Conservation (phyloP, 163 green algal species). For the Scenedesmus sp. region DNA sequence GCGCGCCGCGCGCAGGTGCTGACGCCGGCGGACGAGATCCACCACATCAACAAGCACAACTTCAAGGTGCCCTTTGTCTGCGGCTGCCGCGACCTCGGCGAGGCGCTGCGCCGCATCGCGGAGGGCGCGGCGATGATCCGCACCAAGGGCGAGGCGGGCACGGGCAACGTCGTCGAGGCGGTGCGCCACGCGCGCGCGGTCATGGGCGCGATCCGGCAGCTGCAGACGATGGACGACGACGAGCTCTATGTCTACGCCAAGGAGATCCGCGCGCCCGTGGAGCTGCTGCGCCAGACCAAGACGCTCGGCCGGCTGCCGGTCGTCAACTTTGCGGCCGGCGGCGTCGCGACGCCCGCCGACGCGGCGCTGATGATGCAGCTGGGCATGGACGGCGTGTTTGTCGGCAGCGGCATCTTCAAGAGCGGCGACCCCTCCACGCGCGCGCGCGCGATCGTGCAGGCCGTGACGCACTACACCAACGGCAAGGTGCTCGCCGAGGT, state of each 20-base stretch:
- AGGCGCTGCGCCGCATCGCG: conserved; percentile 96
- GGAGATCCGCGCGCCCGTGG: conserved; percentile 95
- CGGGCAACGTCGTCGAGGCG: conserved; percentile 98
- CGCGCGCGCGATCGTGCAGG: conserved; percentile 97
- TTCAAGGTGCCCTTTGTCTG: conserved; percentile 99
- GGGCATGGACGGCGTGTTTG: conserved; percentile 99
- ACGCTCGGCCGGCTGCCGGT: conserved; percentile 95
- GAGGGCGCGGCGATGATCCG: conserved; percentile 99
- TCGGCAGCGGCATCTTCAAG: conserved; percentile 99
- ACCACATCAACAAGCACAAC: conserved; percentile 99
- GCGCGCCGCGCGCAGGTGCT: conserved; percentile 83
- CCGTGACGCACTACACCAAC: conserved; percentile 97
- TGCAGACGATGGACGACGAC: conserved; percentile 99
- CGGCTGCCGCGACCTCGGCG: conserved; percentile 99
- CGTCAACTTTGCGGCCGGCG: conserved; percentile 99
- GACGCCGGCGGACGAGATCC: conserved; percentile 97
- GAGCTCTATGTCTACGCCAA: conserved; percentile 99
- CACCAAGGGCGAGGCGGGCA: conserved; percentile 98
- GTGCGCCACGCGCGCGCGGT: conserved; percentile 96
- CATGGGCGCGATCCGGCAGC: conserved; percentile 92
- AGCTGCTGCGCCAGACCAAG: conserved; percentile 97
- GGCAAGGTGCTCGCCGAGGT: conserved; percentile 95
- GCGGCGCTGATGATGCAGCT: conserved; percentile 99
- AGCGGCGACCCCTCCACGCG: conserved; percentile 92
- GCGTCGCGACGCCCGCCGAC: conserved; percentile 98